Base-by-base conservation (phyloP, 176 grass and related monocot species). In the Oryza coarctata region DNA sequence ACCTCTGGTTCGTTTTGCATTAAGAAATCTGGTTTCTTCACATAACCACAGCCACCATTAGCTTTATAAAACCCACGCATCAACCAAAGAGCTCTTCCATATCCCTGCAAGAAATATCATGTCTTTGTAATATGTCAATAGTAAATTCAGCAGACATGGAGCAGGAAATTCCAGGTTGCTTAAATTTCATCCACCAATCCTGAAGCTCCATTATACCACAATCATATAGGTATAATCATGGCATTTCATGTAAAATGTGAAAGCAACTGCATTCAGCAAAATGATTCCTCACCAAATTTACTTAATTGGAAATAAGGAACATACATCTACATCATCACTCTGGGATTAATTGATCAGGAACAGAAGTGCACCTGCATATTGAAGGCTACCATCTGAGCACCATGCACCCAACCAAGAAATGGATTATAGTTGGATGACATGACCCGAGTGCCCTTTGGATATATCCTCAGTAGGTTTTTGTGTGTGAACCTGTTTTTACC, bases 21-120 rank as follows among this genome's bases (percentile, higher is more conserved):
- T 31, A 98, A 88, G 77, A 98, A 98, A 86, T 94, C 95, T 17
- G 95, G 95, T 83, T 98, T 98, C 73, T 94, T 98, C 68, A 97
- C 90, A 81, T 92, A 97, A 74, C 95, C 95, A 81, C 95, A 94
- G 17, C 84, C 83, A 60, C 95, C 95, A 12, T 97, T 97, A 9
- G 95, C 90, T 84, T 83, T 93, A 75, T 93, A 98, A 81, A 98
- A 98, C 23, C 95, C 95, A 84, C 94, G 95, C 95, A 98, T 98
- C 83, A 98, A 90, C 95, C 95, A 98, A 70, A 98, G 92, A 0
- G 90, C 83, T 71, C 95, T 93, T 84, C 95, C 95, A 27, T 98
- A 94, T 64, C 95, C 95, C 95, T 98, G 72, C 31, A 77, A 80
- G 39, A 80, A 55, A 72, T n/a, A 73, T 14, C 64, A 81, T 71